Evolutionary conservation across 2,329 filamentous ascomycete species (phyloP), one percentile per base, ranked within the genome.

Genomic region (Incumbomyces lentus): DNA sequence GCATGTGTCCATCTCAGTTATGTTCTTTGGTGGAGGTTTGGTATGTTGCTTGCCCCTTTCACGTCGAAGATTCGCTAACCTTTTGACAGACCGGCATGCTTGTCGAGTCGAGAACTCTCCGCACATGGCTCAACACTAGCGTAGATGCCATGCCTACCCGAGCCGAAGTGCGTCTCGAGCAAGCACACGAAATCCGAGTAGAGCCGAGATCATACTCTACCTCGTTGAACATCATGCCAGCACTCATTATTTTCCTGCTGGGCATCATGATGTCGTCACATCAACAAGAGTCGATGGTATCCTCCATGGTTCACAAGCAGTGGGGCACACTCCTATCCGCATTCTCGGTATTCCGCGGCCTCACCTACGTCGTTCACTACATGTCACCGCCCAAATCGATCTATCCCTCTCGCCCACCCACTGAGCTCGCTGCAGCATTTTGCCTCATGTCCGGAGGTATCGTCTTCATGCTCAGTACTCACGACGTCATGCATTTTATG

Each of bases 231-330:
- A 90, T 89, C 0, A 78, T 96, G 56, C 92, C 90, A 0, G 86
- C 82, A 1, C 72, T 96, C 3, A 78, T 95, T 40, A 90, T 96
- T 55, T 71, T 95, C 48, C 71, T 95, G 1, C 72, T 95, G 1
- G 92, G 92, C 30, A 78, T 89, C 62, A 92, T 95, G 85, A 96
- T 96, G 90, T 84, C 84, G 60, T 87, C 85, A 19, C 90, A 96
- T 64, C 86, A 90, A 49, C 89, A 95, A 62, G 64, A 72, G 22
- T 85, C 80, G 49, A 86, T 87, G 82, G 75, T 88, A 39, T 90
- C 87, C 8, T 86, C 81, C 55, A 95, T 92, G 86, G 77, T 96
- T 40, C 90, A 96, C 68, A 82, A 82, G 60, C 89, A 95, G 65
- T 96, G 90, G 90, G 90, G 90, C 19, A 81, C 80, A 58, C 74